Conservation (phyloP, 345 rosid genomes). For the Bruguiera sexangula region DNA sequence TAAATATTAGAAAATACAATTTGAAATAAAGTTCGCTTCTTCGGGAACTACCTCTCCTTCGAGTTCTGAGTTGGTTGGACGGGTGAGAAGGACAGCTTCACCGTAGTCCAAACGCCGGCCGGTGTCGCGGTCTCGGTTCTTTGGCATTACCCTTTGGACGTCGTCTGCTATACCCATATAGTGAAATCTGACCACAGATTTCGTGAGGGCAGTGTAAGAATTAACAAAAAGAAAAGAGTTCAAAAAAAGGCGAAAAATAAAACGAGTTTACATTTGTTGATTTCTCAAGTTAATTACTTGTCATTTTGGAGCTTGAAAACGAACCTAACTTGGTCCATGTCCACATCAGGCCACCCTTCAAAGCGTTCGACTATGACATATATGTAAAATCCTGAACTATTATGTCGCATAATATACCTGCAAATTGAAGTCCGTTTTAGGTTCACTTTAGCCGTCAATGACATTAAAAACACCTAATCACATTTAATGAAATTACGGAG, state of each 20-base stretch:
- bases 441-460: neutral
- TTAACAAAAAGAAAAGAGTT: neutral
- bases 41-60: slow-evolving; percentile 16
- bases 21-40: neutral
- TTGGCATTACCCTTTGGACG: neutral
- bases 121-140: neutral
- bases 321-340: neutral
- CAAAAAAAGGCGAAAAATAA: too few species aligned
- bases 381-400: neutral
- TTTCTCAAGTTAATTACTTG: neutral
- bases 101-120: slow-evolving; percentile 12
- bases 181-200: neutral
- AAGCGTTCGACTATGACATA: neutral
- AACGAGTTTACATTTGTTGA: too few species aligned
- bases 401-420: neutral
- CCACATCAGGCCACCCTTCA: neutral
- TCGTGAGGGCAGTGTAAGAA: neutral
- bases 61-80: slow-evolving; percentile 6
- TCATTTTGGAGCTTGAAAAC: neutral
- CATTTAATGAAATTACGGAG: neutral
- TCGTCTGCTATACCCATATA: neutral
- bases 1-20: too few species aligned
- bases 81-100: slow-evolving; percentile 20
- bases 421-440: neutral
- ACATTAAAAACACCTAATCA: neutral